Base-by-base conservation (phyloP, 495 filamentous ascomycete genomes). In the Penicillium atrosanguineum region DNA sequence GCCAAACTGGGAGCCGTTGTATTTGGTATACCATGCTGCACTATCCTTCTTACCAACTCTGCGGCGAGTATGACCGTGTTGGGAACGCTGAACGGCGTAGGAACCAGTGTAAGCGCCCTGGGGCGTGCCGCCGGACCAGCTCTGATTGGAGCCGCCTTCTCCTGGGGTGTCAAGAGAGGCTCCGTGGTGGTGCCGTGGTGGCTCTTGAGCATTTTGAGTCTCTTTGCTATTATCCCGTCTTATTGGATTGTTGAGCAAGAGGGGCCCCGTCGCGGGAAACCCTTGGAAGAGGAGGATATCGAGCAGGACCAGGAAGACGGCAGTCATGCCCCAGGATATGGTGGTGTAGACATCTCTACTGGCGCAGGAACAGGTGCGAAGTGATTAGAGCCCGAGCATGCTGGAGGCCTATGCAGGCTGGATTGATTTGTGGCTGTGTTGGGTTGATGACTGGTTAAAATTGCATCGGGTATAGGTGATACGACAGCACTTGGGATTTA, bases 21-120 rank as follows among this genome's bases (percentile, higher is more conserved):
- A 48, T 88, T 96, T 66, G 84, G 85, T 6, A 96, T 95, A 64
- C 93, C 93, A 1, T 91, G 87, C 65, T 85, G 79, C 15, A 94
- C 87, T n/a, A 95, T 96, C 60, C 69, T 96, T 18, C 75, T 97
- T 16, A 96, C 92, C 42, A 97, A 96, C 71, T 89, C 87, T 16
- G 91, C 91, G 1, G 69, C 76, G 0, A 87, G 82, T 42, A 72
- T 96, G 29, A 74, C 81, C 28, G 80, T 95, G 43, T 79, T 96
- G 7, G 93, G 91, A 0, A 95, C 92, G 2, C 71, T 97, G 45
- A 97, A 97, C 64, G 93, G 93, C 0, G 83, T 96, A 47, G 89
- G 87, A 1, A 92, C 90, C 1, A 86, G 85, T 44, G 78, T 91
- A 28, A 86, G 84, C 55, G 90, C 88, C 0, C 61, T 96, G 18